Evolutionary conservation across 345 rosid species (phyloP).

Genomic region (Aethionema arabicum): DNA sequence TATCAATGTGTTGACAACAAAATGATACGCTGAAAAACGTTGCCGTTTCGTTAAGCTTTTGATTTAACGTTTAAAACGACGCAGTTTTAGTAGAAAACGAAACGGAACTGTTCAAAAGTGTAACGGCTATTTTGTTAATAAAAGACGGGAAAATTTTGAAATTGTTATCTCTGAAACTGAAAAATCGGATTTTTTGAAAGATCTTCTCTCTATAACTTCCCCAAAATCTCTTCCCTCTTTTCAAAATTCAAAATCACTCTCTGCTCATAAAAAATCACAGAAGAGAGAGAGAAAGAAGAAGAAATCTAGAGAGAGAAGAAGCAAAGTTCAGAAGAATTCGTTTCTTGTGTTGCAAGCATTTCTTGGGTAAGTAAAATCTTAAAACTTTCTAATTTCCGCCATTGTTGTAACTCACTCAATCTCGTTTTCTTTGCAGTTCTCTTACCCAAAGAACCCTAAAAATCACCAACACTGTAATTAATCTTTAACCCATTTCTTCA

Average conservation of each 20-base stretch:
- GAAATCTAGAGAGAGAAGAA: conserved; percentile 13
- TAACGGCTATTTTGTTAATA: conserved; percentile 27
- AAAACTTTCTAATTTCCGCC: conserved; percentile 7
- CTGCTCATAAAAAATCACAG: conserved; percentile 4
- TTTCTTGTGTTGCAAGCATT: conserved; percentile 29
- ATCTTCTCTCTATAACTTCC: conserved; percentile 33
- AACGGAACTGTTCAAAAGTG: background rate
- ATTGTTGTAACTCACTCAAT: conserved; percentile 17
- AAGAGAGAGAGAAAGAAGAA: conserved; percentile 6
- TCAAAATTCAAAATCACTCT: conserved; percentile 24
- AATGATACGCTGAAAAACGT: background rate
- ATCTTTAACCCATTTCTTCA: conserved; percentile 7
- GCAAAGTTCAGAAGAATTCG: conserved; percentile 1
- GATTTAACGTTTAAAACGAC: background rate
- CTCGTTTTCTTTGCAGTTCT: conserved; percentile 22
- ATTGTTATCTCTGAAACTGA: conserved; percentile 13
- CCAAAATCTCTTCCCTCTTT: conserved; percentile 6
- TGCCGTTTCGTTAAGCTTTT: background rate
- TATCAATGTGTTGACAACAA: no score
- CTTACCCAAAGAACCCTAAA: conserved; percentile 22
- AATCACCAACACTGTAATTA: conserved; percentile 22
- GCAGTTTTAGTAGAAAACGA: background rate
- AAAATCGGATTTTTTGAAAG: conserved; percentile 30
- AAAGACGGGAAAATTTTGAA: background rate
- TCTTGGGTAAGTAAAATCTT: conserved; percentile 10